Evolutionary conservation across 2,329 filamentous ascomycete genomes (phyloP).

Genomic region (Paracoccidioides brasiliensis): DNA sequence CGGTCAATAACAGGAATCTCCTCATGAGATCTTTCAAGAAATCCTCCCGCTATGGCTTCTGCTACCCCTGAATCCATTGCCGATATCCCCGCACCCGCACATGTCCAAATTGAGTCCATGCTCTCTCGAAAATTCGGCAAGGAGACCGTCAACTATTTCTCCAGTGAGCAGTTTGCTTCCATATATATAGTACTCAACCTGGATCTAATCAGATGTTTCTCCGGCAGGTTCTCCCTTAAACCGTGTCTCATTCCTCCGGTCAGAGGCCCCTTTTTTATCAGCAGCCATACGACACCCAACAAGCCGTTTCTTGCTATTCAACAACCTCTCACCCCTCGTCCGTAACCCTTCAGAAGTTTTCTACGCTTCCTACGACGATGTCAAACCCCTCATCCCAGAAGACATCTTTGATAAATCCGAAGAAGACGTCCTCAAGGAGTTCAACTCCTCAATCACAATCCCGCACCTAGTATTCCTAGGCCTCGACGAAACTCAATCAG

Average conservation of each 20-base stretch:
- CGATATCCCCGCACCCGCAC: conserved; percentile 42
- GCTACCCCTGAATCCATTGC: not conserved
- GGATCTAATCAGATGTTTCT: not conserved
- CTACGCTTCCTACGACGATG: conserved; percentile 54
- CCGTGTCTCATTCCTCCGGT: conserved; percentile 37
- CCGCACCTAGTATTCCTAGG: conserved; percentile 77
- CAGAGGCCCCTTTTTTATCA: conserved; percentile 36
- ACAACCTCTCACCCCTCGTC: conserved; percentile 63
- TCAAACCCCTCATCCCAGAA: conserved; percentile 55
- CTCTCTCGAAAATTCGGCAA: conserved; percentile 36
- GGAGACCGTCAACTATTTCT: conserved; percentile 40
- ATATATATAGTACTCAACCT: not conserved
- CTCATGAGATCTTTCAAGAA: too few relatives aligned
- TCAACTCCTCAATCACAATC: conserved; percentile 54
- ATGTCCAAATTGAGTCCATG: conserved; percentile 45
- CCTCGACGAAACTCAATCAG: conserved; percentile 51
- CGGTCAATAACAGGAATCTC: too few relatives aligned
- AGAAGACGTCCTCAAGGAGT: conserved; percentile 57
- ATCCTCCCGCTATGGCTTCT: conserved; percentile 40
- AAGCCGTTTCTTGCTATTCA: conserved; percentile 59
- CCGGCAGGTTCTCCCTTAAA: conserved; percentile 36
- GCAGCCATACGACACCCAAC: conserved; percentile 35
- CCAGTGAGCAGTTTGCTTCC: conserved; percentile 22
- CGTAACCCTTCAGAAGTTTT: conserved; percentile 49
- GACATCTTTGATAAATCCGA: conserved; percentile 61